These are phyloP conservation scores for Colletotrichum tofieldiae DNA, from an alignment of 2,329 filamentous ascomycete genomes.

Conservation along the genomic window DNA sequence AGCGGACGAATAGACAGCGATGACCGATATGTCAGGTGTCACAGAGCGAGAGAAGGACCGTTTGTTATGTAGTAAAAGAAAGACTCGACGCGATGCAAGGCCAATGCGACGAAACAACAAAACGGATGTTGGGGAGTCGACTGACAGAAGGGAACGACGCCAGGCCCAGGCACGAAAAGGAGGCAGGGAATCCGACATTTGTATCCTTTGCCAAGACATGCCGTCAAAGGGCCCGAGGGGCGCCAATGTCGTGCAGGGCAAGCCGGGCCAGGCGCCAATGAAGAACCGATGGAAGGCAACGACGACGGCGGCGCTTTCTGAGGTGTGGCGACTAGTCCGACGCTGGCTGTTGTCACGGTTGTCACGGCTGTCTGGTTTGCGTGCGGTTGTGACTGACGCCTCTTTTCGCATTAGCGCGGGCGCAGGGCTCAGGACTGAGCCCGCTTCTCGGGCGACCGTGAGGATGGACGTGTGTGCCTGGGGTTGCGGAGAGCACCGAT, in stretches of 20 bases:
- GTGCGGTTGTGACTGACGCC: slow-evolving; percentile 13
- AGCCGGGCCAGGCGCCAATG: slow-evolving; percentile 17
- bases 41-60: background rate
- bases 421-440: slow-evolving; percentile 40
- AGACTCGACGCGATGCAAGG: background rate
- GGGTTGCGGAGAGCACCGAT: background rate
- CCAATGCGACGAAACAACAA: background rate
- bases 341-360: slow-evolving; percentile 4
- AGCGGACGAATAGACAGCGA: background rate
- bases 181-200: slow-evolving; percentile 14
- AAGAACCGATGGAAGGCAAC: background rate
- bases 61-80: slow-evolving; percentile 30
- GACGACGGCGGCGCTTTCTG: slow-evolving; percentile 8
- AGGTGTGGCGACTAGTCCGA: slow-evolving; percentile 29
- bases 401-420: slow-evolving; percentile 41
- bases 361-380: background rate
- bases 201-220: slow-evolving; percentile 22
- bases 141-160: background rate
- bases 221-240: slow-evolving; percentile 17
- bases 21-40: background rate
- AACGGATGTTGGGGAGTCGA: background rate
- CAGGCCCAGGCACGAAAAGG: background rate
- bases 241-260: slow-evolving; percentile 15
- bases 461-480: background rate
- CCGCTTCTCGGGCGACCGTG: slow-evolving; percentile 10